Evolutionary conservation across 169 alveolate genomes (phyloP).

Genomic region (Amoebophrya sp.): DNA sequence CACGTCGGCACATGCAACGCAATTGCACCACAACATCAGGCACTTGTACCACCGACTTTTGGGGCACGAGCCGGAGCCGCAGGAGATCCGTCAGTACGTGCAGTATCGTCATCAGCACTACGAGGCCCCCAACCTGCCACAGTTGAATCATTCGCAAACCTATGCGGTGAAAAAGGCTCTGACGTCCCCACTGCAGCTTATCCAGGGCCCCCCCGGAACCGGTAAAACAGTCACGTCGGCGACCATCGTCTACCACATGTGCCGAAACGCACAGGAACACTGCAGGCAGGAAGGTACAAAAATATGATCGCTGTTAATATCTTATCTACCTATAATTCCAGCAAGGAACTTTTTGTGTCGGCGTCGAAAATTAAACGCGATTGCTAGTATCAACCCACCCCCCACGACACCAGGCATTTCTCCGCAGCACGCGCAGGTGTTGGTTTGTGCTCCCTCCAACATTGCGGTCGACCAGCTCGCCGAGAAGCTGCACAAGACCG

Average conservation of each 20-base stretch:
- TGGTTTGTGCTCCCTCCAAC: constrained; percentile 89
- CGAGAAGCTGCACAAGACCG: constrained; percentile 77
- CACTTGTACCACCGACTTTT: neutral
- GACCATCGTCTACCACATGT: constrained; percentile 76
- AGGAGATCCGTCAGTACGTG: neutral
- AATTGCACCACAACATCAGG: no score
- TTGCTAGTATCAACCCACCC: no score
- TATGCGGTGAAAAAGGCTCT: constrained; percentile 80
- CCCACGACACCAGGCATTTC: no score
- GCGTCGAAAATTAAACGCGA: no score
- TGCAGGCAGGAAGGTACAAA: neutral
- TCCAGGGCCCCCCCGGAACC: constrained; percentile 96
- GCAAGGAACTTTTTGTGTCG: no score
- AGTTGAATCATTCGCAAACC: constrained; percentile 71
- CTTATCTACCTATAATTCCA: no score
- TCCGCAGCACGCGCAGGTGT: constrained; percentile 47
- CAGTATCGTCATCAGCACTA: constrained; percentile 40
- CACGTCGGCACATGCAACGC: no score
- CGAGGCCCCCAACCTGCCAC: constrained; percentile 82
- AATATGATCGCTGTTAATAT: no score
- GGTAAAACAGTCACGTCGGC: constrained; percentile 91
- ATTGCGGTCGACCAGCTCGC: constrained; percentile 89
- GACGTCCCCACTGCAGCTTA: constrained; percentile 66
- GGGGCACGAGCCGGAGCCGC: neutral
- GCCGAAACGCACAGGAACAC: constrained; percentile 45